Evolutionary conservation across 768 basidiomycete species (phyloP), one percentile per base, ranked within the genome.

Genomic region (Ramaria sp.): DNA sequence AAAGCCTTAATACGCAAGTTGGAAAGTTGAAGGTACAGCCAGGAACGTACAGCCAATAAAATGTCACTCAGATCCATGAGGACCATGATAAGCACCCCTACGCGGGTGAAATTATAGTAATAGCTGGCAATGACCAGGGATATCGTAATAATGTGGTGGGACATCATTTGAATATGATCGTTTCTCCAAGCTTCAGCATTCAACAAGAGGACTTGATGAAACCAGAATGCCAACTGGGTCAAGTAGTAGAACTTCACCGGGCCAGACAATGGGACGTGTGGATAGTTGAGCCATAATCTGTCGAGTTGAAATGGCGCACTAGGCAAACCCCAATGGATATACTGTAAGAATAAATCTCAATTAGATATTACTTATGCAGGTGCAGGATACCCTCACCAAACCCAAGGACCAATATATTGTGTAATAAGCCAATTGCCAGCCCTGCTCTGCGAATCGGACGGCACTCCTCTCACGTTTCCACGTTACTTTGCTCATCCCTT

Each of bases 21-120:
- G 34, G 47, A 28, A 20, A 48, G 55, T 20, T 42, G 16, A 22
- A 50, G 54, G n/a, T 15, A 50, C 45, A 37, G 34, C 41, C 22
- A 28, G 30, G 38, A 8, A 78, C 89, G 63, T 64, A 94, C 93
- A 2, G 94, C 88, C 9, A 99, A 69, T 64, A 90, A 81, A 50
- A 98, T 88, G 70, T 99, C 96, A 64, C 85, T 88, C 64, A 80
- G 83, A 65, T 99, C 96, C 91, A 98, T 94, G 34, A 96, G 70
- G 49, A 89, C 77, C 78, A 96, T 85, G 57, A 96, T 82, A 44
- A 92, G 71, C 61, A 85, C 89, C 15, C 96, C 96, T 42, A 94
- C 78, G 43, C 93, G 85, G 8, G 90, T 95, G 65, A 83, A 85
- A 68, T 93, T 85, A 65, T 75, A 79, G 57, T 76, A 75, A 69